phyloP scores from a whole-genome alignment of 2,329 filamentous ascomycete species.

The Apiospora arundinis region DNA sequence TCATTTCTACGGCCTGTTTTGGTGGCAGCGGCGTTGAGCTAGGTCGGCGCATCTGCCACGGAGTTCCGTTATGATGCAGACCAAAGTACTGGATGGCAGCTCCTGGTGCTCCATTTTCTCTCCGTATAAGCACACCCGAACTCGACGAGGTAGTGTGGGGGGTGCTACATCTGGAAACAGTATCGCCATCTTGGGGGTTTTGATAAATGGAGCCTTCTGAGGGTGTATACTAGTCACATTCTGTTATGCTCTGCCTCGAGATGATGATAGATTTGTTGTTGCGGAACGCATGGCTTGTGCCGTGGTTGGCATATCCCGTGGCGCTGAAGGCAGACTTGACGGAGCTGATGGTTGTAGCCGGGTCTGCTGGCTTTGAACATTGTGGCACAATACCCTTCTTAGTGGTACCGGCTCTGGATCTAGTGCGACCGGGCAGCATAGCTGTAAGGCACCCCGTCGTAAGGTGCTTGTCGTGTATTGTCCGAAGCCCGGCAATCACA shows the following conservation, averaged over 20 bases:
- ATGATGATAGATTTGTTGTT: slow-evolving; percentile 35
- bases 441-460: slow-evolving; percentile 30
- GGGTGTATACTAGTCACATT: slow-evolving; percentile 37
- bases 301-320: slow-evolving; percentile 4
- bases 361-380: slow-evolving; percentile 33
- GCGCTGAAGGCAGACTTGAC: slow-evolving; percentile 34
- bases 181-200: not conserved
- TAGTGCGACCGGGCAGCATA: slow-evolving; percentile 30
- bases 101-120: not conserved
- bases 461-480: slow-evolving; percentile 27
- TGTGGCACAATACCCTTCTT: slow-evolving; percentile 33
- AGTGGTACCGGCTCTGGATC: slow-evolving; percentile 30
- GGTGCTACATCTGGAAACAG: slow-evolving; percentile 16
- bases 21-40: slow-evolving; percentile 11
- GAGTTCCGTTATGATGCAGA: too few species aligned
- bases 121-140: not conserved
- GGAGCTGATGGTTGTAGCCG: slow-evolving; percentile 39
- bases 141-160: not conserved
- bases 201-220: slow-evolving; percentile 23
- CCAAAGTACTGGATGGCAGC: not conserved
- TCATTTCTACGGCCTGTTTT: not conserved
- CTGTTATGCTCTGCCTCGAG: slow-evolving; percentile 41
- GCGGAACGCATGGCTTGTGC: not conserved
- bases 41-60: not conserved
- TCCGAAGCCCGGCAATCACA: slow-evolving; percentile 34